Evolutionary conservation across 495 filamentous ascomycete genomes (phyloP).

Genomic region (Usnea hakonensis): DNA sequence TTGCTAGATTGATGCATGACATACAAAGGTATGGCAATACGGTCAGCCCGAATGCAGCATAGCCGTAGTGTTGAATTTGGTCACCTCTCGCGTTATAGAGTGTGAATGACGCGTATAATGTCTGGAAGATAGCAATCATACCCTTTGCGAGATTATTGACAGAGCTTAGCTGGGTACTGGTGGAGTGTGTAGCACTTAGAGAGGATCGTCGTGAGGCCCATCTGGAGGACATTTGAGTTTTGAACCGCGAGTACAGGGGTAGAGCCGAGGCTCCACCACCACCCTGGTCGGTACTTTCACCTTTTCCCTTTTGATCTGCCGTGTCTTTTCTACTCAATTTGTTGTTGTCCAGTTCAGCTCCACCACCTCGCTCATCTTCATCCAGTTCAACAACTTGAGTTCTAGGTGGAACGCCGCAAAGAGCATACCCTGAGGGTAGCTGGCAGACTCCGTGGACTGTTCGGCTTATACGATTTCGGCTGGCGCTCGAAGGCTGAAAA

Average conservation of each 20-base stretch:
- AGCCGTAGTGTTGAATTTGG: conserved; percentile 37
- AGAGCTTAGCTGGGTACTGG: conserved; percentile 21
- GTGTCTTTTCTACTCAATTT: too few relatives aligned
- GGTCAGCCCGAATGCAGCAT: conserved; percentile 38
- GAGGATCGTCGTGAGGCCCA: too few relatives aligned
- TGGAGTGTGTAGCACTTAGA: too few relatives aligned
- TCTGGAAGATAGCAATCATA: conserved; percentile 34
- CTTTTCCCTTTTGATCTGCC: too few relatives aligned
- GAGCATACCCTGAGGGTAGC: conserved; percentile 26
- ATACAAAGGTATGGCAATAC: conserved; percentile 55
- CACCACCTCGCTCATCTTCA: conserved; percentile 10
- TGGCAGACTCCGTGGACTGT: conserved; percentile 18
- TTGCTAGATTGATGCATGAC: conserved; percentile 57
- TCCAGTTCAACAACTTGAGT: conserved; percentile 18
- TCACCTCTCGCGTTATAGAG: conserved; percentile 33
- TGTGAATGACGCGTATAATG: conserved; percentile 27
- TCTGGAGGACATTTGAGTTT: too few relatives aligned
- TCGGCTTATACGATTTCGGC: background rate
- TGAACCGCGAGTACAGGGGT: background rate
- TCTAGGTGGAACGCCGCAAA: conserved; percentile 21
- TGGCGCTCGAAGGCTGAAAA: background rate
- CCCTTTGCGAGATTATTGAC: conserved; percentile 27
- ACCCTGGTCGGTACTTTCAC: too few relatives aligned
- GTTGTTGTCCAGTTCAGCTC: too few relatives aligned
- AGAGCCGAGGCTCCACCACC: too few relatives aligned